Percentiles rank a stretch among this genome's conserved stretches.
These are phyloP conservation scores for Argentina anserina DNA, from an alignment of 306 rosid species.

Conservation along the genomic window DNA sequence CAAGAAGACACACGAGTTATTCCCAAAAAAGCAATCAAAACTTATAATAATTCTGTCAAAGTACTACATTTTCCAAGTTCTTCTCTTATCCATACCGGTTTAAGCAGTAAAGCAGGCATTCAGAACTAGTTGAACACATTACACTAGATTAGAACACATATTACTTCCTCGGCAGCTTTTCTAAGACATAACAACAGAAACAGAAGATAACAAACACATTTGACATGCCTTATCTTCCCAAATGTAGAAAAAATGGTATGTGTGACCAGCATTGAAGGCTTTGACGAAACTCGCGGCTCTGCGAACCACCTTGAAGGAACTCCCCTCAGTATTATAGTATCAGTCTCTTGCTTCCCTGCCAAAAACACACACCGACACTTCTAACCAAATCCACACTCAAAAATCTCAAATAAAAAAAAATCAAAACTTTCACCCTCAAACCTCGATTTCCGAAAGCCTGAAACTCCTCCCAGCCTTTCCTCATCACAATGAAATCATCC, in stretches of 20 bases:
- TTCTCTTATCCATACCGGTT: too few species aligned
- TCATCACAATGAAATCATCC: constrained; percentile 60
- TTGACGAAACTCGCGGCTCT: constrained; percentile 88
- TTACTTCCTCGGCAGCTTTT: not conserved
- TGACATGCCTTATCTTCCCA: constrained; percentile 73
- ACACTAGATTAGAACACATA: not conserved
- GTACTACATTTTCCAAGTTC: not conserved
- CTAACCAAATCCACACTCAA: constrained; percentile 12
- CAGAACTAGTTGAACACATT: not conserved
- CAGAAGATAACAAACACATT: not conserved
- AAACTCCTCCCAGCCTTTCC: constrained; percentile 66
- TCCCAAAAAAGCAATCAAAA: constrained; percentile 5
- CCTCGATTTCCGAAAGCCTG: constrained; percentile 58
- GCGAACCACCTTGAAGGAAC: constrained; percentile 92
- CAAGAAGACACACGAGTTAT: constrained; percentile 1
- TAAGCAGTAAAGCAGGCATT: not conserved
- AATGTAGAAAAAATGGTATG: constrained; percentile 88
- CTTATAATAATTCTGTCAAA: not conserved
- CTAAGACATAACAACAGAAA: not conserved
- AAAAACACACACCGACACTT: not conserved
- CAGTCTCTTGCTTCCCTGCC: constrained; percentile 56
- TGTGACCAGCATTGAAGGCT: constrained; percentile 90
- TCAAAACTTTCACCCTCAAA: not conserved
- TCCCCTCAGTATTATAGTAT: constrained; percentile 63
- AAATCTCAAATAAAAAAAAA: not conserved